These are phyloP conservation scores for Chaetoceros muelleri DNA, from an alignment of 108 stramenopile genomes.

Conservation along the genomic window DNA sequence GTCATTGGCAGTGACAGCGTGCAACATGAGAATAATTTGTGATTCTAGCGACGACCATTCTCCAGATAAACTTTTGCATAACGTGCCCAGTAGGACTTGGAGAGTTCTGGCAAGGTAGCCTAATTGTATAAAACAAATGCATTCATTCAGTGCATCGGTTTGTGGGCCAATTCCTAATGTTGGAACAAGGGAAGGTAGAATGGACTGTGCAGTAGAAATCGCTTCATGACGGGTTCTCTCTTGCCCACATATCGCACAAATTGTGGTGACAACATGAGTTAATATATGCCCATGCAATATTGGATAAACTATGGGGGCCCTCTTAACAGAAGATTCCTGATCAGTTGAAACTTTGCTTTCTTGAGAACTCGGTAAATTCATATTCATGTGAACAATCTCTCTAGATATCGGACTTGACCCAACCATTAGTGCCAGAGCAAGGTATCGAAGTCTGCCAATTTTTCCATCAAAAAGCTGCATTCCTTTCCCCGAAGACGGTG, in stretches of 20 bases:
- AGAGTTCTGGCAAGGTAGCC: slow-evolving; percentile 59
- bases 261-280: slow-evolving; percentile 66
- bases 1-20: no score
- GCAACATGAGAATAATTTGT: no score
- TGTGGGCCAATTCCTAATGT: no score
- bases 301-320: slow-evolving; percentile 69
- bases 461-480: slow-evolving; percentile 69
- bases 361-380: slow-evolving; percentile 10
- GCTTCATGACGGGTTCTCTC: slow-evolving; percentile 47
- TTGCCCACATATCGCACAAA: slow-evolving; percentile 62
- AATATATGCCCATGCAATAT: slow-evolving; percentile 63
- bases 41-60: no score
- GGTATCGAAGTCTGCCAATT: slow-evolving; percentile 60
- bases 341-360: slow-evolving; percentile 12
- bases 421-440: slow-evolving; percentile 65
- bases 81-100: slow-evolving; percentile 56
- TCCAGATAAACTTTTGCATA: slow-evolving; percentile 19
- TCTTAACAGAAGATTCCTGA: slow-evolving; percentile 1
- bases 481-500: slow-evolving; percentile 47
- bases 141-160: slow-evolving; percentile 51
- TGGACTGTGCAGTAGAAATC: slow-evolving; percentile 32
- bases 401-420: slow-evolving; percentile 64
- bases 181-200: no score
- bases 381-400: slow-evolving; percentile 57
- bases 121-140: slow-evolving; percentile 54